These are phyloP conservation scores for Bruguiera parviflora DNA, from an alignment of 345 rosid species.

Conservation along the genomic window DNA sequence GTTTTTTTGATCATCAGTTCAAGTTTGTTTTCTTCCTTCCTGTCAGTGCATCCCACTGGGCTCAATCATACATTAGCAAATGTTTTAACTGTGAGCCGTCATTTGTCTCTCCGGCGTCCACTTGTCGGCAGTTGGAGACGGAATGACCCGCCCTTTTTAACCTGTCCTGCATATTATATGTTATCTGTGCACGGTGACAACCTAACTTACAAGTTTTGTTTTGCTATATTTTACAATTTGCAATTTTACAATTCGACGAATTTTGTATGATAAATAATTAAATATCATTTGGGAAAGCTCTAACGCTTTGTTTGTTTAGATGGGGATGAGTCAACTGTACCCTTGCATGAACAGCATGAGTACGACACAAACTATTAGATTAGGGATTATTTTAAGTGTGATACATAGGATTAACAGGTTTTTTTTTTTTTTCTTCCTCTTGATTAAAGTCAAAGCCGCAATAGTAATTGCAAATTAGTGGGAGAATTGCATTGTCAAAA, in stretches of 20 bases:
- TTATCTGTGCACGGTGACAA: slow-evolving; percentile 17
- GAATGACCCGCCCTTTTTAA: slow-evolving; percentile 11
- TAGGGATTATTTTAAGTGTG: slow-evolving; percentile 5
- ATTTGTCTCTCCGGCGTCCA: slow-evolving; percentile 24
- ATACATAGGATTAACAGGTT: neutral
- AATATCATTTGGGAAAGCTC: slow-evolving; percentile 5
- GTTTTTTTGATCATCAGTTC: neutral
- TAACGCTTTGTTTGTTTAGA: neutral
- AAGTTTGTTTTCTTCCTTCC: slow-evolving; percentile 3
- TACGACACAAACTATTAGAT: slow-evolving; percentile 5
- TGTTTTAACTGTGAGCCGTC: slow-evolving; percentile 34
- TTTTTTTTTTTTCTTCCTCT: neutral
- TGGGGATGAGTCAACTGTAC: slow-evolving; percentile 25
- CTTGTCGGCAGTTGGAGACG: slow-evolving; percentile 25
- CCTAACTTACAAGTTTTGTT: slow-evolving; percentile 26
- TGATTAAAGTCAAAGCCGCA: slow-evolving; percentile 21
- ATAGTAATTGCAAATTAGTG: slow-evolving; percentile 29
- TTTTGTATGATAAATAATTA: slow-evolving; percentile 2
- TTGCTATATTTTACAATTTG: slow-evolving; percentile 14
- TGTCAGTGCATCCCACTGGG: slow-evolving; percentile 20
- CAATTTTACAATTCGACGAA: slow-evolving; percentile 16
- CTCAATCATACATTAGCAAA: slow-evolving; percentile 19
- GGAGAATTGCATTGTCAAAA: slow-evolving; percentile 24
- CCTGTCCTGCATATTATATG: slow-evolving; percentile 11
- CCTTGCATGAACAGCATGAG: slow-evolving; percentile 44